phyloP scores from a whole-genome alignment of 2,329 filamentous ascomycete genomes.

The Talaromyces sp. region DNA sequence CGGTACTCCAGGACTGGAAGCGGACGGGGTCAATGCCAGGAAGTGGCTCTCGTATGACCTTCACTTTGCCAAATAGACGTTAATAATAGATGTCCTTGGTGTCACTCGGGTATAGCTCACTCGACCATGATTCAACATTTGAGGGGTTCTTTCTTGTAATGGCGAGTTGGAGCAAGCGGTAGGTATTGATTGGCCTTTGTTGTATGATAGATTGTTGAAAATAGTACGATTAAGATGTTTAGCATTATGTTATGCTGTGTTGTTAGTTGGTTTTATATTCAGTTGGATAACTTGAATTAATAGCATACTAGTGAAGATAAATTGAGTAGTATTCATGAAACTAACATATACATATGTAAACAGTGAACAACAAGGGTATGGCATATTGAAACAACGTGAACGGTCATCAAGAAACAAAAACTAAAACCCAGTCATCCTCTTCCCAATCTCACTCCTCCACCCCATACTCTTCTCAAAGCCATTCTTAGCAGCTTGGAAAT shows the following conservation, averaged over 20 bases:
- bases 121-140: not conserved
- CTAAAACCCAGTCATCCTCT: constrained; percentile 54
- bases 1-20: constrained; percentile 79
- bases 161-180: not conserved
- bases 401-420: not conserved
- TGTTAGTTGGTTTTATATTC: not conserved
- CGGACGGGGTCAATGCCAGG: constrained; percentile 71
- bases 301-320: not conserved
- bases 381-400: not conserved
- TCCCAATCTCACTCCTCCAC: constrained; percentile 85
- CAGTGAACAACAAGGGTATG: not conserved
- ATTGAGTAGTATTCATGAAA: not conserved
- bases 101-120: not conserved
- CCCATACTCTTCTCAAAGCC: constrained; percentile 74
- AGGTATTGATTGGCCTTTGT: not conserved
- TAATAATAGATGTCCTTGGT: too few species aligned
- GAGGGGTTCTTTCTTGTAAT: not conserved
- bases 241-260: not conserved
- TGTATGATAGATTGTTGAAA: not conserved
- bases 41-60: constrained; percentile 98
- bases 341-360: not conserved
- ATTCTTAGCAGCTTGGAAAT: constrained; percentile 68
- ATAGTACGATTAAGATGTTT: not conserved
- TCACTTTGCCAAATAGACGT: constrained; percentile 91
- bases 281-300: not conserved